Conservation (phyloP, 441 rosid genomes). For the Bocquillonia castaneifolia region DNA sequence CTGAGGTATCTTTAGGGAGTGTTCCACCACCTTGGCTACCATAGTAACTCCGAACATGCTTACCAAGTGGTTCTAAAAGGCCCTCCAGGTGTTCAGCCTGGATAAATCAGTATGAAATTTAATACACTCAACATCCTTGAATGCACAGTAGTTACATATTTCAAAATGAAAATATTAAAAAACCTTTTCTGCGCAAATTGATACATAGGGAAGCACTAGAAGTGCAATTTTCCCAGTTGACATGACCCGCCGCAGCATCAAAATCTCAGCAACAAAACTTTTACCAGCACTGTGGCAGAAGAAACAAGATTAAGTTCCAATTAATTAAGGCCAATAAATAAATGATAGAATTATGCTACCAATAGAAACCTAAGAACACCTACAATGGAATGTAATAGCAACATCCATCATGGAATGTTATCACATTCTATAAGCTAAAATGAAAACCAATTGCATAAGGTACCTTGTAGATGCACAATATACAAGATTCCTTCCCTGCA, state of each 20-base stretch:
- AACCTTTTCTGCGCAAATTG: slow-evolving; percentile 95
- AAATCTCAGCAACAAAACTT: slow-evolving; percentile 97
- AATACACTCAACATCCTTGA: not conserved
- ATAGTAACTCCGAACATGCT: slow-evolving; percentile 86
- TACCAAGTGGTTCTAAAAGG: slow-evolving; percentile 92
- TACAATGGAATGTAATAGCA: slow-evolving; percentile 17
- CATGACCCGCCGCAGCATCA: slow-evolving; percentile 87
- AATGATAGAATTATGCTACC: not conserved
- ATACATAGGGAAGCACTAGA: slow-evolving; percentile 96
- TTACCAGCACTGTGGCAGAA: slow-evolving; percentile 79
- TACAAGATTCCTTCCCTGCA: slow-evolving; percentile 85
- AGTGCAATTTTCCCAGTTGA: slow-evolving; percentile 80
- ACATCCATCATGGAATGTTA: slow-evolving; percentile 10
- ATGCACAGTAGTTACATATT: slow-evolving; percentile 12
- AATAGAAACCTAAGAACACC: not conserved
- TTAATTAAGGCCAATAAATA: not conserved
- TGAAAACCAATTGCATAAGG: slow-evolving; percentile 15
- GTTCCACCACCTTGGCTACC: slow-evolving; percentile 98
- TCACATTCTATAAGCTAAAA: slow-evolving; percentile 9
- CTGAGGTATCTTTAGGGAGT: slow-evolving; percentile 93
- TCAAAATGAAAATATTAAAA: slow-evolving; percentile 17
- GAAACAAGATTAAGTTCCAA: slow-evolving; percentile 24
- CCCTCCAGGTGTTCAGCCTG: slow-evolving; percentile 96
- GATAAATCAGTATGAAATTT: slow-evolving; percentile 17
- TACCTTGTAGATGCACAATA: slow-evolving; percentile 99